phyloP scores from a whole-genome alignment of 768 basidiomycete genomes.

The Pleurotus tuoliensis region DNA sequence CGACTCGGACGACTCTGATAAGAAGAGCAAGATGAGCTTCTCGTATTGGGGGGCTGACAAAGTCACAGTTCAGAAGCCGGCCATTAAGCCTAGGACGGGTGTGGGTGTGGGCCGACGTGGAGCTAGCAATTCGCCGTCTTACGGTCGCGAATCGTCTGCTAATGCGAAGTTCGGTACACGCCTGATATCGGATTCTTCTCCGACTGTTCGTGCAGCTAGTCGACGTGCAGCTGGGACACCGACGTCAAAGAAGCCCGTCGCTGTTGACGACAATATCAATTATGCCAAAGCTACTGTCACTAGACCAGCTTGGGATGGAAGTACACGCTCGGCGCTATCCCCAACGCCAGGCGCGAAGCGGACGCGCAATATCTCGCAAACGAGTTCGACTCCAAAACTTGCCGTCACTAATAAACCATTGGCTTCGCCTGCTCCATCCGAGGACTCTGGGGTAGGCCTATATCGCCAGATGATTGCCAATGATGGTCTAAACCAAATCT shows the following conservation, averaged over 20 bases:
- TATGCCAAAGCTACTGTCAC: constrained; percentile 72
- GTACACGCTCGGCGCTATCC: constrained; percentile 41
- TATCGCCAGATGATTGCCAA: constrained; percentile 80
- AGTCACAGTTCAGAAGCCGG: constrained; percentile 79
- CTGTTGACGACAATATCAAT: constrained; percentile 61
- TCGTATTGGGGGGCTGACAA: constrained; percentile 94
- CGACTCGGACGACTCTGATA: constrained; percentile 83
- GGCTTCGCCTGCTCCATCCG: constrained; percentile 70
- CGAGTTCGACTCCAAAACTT: constrained; percentile 43
- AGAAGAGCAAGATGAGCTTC: constrained; percentile 92
- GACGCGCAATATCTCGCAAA: constrained; percentile 68
- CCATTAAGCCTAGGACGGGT: constrained; percentile 39
- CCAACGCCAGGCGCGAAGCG: constrained; percentile 45
- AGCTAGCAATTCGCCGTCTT: constrained; percentile 40
- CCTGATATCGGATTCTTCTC: constrained; percentile 59
- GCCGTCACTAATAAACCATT: constrained; percentile 40
- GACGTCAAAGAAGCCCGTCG: constrained; percentile 36
- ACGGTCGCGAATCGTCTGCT: constrained; percentile 78
- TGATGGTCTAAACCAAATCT: constrained; percentile 56
- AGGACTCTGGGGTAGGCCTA: constrained; percentile 81
- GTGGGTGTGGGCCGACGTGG: constrained; percentile 39
- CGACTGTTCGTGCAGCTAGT: constrained; percentile 51
- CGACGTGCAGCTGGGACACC: constrained; percentile 54
- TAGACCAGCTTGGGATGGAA: constrained; percentile 69
- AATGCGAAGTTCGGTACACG: constrained; percentile 93